Percentiles rank a stretch among this genome's conserved stretches.
phyloP scores from a whole-genome alignment of 345 rosid genomes.

The Pistacia integerrima region DNA sequence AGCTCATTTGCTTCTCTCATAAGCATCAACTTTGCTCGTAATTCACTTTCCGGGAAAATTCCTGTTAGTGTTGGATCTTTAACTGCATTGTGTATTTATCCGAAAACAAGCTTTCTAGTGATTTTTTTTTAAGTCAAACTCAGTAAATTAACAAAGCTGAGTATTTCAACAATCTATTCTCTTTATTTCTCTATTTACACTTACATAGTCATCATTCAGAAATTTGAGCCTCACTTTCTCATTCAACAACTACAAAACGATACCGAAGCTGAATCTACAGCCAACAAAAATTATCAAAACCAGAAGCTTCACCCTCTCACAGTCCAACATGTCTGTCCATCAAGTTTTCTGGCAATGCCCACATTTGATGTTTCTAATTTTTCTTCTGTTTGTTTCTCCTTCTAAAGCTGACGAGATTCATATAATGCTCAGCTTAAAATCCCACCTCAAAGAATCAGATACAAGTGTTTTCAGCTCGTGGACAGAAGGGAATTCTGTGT shows the following conservation, averaged over 20 bases:
- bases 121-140: neutral
- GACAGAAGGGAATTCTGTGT: slow-evolving; percentile 35
- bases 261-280: too few relatives aligned
- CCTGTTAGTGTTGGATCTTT: slow-evolving; percentile 57
- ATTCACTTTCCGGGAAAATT: slow-evolving; percentile 62
- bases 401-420: slow-evolving; percentile 41
- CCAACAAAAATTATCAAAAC: too few relatives aligned
- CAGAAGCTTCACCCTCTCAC: neutral
- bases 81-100: slow-evolving; percentile 63
- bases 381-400: slow-evolving; percentile 26
- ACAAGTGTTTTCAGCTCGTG: slow-evolving; percentile 50
- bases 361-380: slow-evolving; percentile 13
- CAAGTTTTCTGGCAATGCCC: slow-evolving; percentile 26
- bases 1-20: slow-evolving; percentile 56
- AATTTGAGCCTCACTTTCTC: too few relatives aligned
- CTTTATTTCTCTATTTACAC: too few relatives aligned
- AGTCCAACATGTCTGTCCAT: slow-evolving; percentile 33
- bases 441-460: slow-evolving; percentile 35
- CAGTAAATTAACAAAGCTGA: too few relatives aligned
- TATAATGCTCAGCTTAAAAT: slow-evolving; percentile 47
- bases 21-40: slow-evolving; percentile 56
- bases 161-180: too few relatives aligned
- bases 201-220: too few relatives aligned
- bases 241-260: too few relatives aligned
- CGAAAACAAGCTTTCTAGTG: slow-evolving; percentile 63